Percentiles rank a stretch among this genome's conserved stretches.
Evolutionary conservation across 2,329 filamentous ascomycete species (phyloP).

Genomic region (Fusarium sp.): DNA sequence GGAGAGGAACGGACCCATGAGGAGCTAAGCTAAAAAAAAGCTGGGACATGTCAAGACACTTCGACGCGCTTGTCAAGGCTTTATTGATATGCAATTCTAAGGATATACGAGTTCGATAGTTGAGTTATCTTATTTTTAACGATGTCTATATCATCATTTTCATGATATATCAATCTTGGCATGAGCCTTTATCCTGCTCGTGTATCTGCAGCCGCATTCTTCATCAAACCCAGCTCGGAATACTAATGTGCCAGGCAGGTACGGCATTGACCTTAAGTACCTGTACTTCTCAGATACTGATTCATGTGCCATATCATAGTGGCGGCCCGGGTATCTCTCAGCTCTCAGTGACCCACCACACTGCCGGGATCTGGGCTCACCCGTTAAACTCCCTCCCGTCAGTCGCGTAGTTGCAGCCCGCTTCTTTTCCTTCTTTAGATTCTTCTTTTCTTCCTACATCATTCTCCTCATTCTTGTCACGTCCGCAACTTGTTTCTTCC

Average conservation of each 20-base stretch:
- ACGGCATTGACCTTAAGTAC: constrained; percentile 28
- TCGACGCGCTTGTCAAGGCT: constrained; percentile 22
- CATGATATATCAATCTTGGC: neutral
- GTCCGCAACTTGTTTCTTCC: constrained; percentile 16
- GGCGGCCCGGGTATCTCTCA: constrained; percentile 16
- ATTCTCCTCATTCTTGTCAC: constrained; percentile 23
- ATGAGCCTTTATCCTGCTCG: neutral
- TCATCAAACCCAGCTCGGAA: constrained; percentile 9
- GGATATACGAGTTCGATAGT: neutral
- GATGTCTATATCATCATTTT: neutral
- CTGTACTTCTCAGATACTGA: constrained; percentile 31
- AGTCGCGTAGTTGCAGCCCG: constrained; percentile 47
- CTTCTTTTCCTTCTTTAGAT: constrained; percentile 41
- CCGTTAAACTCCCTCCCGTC: constrained; percentile 44
- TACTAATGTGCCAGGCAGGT: constrained; percentile 31
- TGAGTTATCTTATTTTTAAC: neutral
- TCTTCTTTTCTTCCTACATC: constrained; percentile 41
- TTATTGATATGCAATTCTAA: neutral
- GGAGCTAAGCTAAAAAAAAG: constrained; percentile 41
- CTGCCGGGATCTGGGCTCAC: constrained; percentile 47
- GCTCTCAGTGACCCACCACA: constrained; percentile 38
- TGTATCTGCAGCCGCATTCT: constrained; percentile 13
- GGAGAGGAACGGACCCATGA: constrained; percentile 34
- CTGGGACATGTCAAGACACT: constrained; percentile 42
- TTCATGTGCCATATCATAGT: constrained; percentile 8